Base-by-base conservation (phyloP, 2,329 filamentous ascomycete species). In the Penicillium concentricum region DNA sequence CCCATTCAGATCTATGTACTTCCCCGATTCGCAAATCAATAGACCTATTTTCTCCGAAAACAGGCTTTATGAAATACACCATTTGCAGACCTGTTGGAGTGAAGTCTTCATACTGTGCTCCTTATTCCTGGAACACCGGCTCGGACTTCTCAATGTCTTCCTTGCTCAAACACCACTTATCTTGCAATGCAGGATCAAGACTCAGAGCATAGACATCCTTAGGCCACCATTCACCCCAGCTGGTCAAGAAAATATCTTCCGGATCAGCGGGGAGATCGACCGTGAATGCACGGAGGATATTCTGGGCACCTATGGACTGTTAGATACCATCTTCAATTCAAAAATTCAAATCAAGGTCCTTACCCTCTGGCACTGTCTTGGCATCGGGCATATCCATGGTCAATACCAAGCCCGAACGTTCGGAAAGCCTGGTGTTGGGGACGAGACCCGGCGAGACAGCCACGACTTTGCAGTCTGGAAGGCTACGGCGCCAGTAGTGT, bases 201-300 rank as follows among this genome's bases (percentile, higher is more conserved):
- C 61, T 66, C 15, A 59, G 5, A 6, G 57, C 53, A 55, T 66
- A 65, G 24, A 68, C 65, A 57, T 67, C 61, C 54, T 56, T 66
- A 4, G 66, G 58, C 65, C 66, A 68, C 65, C 66, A 68, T 45
- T 68, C 65, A n/a, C 66, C 66, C 66, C 66, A 68, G 39, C 65
- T 68, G 24, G 66, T 68, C 56, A 68, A 41, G 47, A 68, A 66
- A 16, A 68, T 60, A 35, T 67, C 65, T 39, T 68, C 57, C 0
- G 64, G 65, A 32, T 68, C 63, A 7, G 47, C 45, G 3, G 66
- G 66, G 12, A 68, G 20, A 26, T 68, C 60, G 9, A 37, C 49
- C 2, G 49, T 53, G 35, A 65, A 60, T 3, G 65, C 66, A 22
- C 61, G 62, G 7, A 68, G 63, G 38, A 68, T 59, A 22, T 61